Conservation (phyloP, 2,329 filamentous ascomycete species). For the Xylariaceae sp. region DNA sequence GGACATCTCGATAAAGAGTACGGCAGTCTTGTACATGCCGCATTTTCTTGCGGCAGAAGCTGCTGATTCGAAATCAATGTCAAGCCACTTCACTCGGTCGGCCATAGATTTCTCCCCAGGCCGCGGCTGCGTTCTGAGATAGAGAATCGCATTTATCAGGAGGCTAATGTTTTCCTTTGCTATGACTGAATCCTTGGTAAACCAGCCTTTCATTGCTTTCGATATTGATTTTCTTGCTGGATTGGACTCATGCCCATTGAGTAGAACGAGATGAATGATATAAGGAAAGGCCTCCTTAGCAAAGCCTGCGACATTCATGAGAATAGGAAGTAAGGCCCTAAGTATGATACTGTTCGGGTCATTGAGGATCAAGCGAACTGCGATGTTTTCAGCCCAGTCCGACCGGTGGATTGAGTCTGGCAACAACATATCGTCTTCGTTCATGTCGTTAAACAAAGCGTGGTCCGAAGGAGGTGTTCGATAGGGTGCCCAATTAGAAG, state of each 20-base stretch:
- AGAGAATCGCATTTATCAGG: constrained; percentile 74
- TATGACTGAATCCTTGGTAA: constrained; percentile 43
- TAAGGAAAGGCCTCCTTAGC: constrained; percentile 74
- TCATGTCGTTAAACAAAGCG: constrained; percentile 22
- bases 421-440: constrained; percentile 34
- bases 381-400: constrained; percentile 59
- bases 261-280: constrained; percentile 74
- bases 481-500: constrained; percentile 55
- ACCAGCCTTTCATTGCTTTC: constrained; percentile 56
- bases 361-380: constrained; percentile 55
- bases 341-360: constrained; percentile 62
- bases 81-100: constrained; percentile 78
- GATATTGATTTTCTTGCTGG: constrained; percentile 61
- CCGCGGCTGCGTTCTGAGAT: constrained; percentile 74
- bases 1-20: constrained; percentile 75
- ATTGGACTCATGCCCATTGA: constrained; percentile 59
- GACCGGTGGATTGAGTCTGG: constrained; percentile 39
- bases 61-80: constrained; percentile 68
- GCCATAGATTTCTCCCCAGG: constrained; percentile 72
- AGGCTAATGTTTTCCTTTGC: constrained; percentile 62
- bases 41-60: constrained; percentile 69
- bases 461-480: constrained; percentile 51
- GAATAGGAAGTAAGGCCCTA: constrained; percentile 59
- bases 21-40: constrained; percentile 79
- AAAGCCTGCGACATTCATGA: constrained; percentile 62